Percentiles rank a stretch among this genome's conserved stretches.
These are phyloP conservation scores for Cyberlindnera mrakii DNA, from an alignment of 805 yeast genomes.

Conservation along the genomic window DNA sequence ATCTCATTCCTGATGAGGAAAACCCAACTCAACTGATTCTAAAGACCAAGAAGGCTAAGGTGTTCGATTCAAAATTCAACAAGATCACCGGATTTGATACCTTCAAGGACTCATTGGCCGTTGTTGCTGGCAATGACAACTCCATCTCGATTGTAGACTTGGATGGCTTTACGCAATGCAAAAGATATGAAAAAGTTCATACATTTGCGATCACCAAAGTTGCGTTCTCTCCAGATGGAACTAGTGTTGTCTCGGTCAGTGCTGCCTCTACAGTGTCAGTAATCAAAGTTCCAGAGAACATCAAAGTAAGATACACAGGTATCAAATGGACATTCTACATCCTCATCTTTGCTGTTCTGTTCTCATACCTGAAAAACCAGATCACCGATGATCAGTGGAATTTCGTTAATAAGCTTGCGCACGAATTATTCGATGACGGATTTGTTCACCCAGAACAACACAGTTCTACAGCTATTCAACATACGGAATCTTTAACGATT, in stretches of 20 bases:
- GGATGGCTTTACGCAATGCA: conserved; percentile 44
- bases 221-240: conserved; percentile 62
- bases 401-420: conserved; percentile 6
- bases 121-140: conserved; percentile 49
- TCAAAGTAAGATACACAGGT: conserved; percentile 13
- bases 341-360: conserved; percentile 3
- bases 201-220: conserved; percentile 73
- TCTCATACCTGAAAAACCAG: conserved; percentile 5
- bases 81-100: conserved; percentile 53
- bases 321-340: conserved; percentile 8
- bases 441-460: background rate
- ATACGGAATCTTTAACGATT: background rate
- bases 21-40: conserved; percentile 6
- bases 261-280: conserved; percentile 73
- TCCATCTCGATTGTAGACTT: conserved; percentile 54
- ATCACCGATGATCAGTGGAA: conserved; percentile 15
- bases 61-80: conserved; percentile 41
- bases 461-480: background rate
- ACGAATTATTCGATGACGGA: conserved; percentile 13
- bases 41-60: conserved; percentile 32
- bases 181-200: conserved; percentile 59
- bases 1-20: conserved; percentile 12
- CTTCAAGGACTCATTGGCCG: conserved; percentile 28
- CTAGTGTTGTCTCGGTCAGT: conserved; percentile 62
- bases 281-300: conserved; percentile 48